Percentiles rank a stretch among this genome's conserved stretches.
Evolutionary conservation across 2,329 filamentous ascomycete genomes (phyloP).

Genomic region (Ceratocystis colombiana): DNA sequence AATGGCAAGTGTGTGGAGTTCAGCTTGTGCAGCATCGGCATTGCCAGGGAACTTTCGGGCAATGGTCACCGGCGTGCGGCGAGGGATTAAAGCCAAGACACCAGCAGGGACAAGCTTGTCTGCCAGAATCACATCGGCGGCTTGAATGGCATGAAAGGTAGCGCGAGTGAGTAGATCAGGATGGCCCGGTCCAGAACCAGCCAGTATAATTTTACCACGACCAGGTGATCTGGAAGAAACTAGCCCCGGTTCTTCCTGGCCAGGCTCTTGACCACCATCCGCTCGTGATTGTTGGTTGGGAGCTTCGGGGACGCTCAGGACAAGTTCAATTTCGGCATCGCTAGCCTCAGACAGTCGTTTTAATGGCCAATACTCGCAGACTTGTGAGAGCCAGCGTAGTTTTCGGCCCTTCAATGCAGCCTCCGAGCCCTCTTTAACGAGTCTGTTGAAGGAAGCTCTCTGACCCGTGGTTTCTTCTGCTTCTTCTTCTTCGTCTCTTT

Average conservation of each 20-base stretch:
- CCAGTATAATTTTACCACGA: slow-evolving; percentile 68
- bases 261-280: neutral
- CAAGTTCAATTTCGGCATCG: slow-evolving; percentile 64
- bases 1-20: slow-evolving; percentile 70
- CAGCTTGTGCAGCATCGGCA: slow-evolving; percentile 83
- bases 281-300: slow-evolving; percentile 24
- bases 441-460: slow-evolving; percentile 69
- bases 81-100: slow-evolving; percentile 81
- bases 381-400: slow-evolving; percentile 87
- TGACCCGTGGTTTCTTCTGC: slow-evolving; percentile 59
- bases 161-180: slow-evolving; percentile 81
- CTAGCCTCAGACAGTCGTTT: slow-evolving; percentile 67
- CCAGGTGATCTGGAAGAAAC: slow-evolving; percentile 20
- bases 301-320: slow-evolving; percentile 59
- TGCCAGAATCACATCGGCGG: slow-evolving; percentile 68
- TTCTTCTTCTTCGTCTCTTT: slow-evolving; percentile 32
- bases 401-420: slow-evolving; percentile 67
- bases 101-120: slow-evolving; percentile 78
- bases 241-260: neutral
- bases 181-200: slow-evolving; percentile 85
- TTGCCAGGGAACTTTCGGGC: slow-evolving; percentile 97
- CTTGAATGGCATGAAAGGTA: slow-evolving; percentile 63
- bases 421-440: slow-evolving; percentile 63
- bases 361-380: slow-evolving; percentile 98
- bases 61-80: slow-evolving; percentile 79